Evolutionary conservation across 352 stramenopile species (phyloP).

Genomic region (Globisporangium viniferum): DNA sequence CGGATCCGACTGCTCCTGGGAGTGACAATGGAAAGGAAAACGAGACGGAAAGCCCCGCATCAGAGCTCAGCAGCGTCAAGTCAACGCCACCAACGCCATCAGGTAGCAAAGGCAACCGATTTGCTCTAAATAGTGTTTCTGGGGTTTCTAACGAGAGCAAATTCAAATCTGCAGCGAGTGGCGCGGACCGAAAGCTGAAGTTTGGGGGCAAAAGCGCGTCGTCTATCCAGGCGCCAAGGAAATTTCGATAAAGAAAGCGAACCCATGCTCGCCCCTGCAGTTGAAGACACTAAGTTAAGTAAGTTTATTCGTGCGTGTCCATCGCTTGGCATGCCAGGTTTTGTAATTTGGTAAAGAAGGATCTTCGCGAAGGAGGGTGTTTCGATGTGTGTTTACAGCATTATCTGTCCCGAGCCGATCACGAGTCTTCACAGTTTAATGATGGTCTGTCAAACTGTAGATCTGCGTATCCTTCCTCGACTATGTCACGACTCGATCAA

Average conservation of each 20-base stretch:
- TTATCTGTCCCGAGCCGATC: background rate
- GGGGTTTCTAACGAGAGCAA: constrained; percentile 12
- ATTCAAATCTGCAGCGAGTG: background rate
- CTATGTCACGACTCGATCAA: constrained; percentile 30
- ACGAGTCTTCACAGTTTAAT: background rate
- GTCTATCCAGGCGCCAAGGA: constrained; percentile 16
- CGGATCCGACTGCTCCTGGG: background rate
- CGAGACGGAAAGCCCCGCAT: background rate
- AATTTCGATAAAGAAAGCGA: constrained; percentile 13
- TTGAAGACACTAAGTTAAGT: constrained; percentile 11
- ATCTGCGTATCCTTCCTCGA: background rate
- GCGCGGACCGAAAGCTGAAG: constrained; percentile 17
- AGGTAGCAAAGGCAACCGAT: constrained; percentile 9
- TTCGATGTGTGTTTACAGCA: background rate
- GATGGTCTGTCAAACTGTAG: background rate
- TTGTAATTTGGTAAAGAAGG: constrained; percentile 4
- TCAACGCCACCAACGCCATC: constrained; percentile 2
- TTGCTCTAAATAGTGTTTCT: background rate
- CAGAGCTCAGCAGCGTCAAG: constrained; percentile 5
- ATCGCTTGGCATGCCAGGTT: background rate
- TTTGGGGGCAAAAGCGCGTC: constrained; percentile 10
- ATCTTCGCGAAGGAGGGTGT: background rate
- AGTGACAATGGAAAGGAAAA: constrained; percentile 2
- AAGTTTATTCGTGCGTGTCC: constrained; percentile 6
- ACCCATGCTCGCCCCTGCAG: background rate